A percentile compares a stretch with the other conserved stretches of the same genome.
phyloP scores from a whole-genome alignment of 257 asterid species.

The Ehretia macrophylla region DNA sequence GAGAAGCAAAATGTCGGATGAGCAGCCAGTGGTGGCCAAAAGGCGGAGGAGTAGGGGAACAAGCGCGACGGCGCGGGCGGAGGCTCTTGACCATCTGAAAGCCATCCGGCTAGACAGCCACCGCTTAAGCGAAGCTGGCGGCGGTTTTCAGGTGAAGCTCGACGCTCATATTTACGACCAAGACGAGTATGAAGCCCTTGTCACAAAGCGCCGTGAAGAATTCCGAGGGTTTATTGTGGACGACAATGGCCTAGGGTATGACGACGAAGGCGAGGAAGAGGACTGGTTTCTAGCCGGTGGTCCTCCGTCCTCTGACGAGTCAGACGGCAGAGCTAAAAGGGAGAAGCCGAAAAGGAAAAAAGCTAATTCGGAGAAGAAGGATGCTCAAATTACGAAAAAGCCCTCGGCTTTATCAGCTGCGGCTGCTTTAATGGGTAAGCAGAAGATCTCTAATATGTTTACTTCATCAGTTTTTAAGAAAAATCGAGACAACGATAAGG shows the following conservation, averaged over 20 bases:
- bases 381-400: conserved; percentile 41
- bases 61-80: conserved; percentile 46
- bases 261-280: conserved; percentile 94
- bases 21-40: conserved; percentile 47
- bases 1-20: conserved; percentile 58
- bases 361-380: conserved; percentile 57
- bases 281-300: conserved; percentile 78
- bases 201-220: conserved; percentile 82
- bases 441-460: conserved; percentile 70
- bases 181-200: conserved; percentile 73
- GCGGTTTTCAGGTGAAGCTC: conserved; percentile 61
- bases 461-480: conserved; percentile 81
- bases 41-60: conserved; percentile 61
- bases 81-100: conserved; percentile 69
- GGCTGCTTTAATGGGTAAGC: conserved; percentile 87
- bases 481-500: conserved; percentile 38
- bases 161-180: conserved; percentile 78
- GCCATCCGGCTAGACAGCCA: conserved; percentile 64
- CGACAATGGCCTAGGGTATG: conserved; percentile 85
- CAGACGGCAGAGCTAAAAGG: conserved; percentile 47
- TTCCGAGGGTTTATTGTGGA: conserved; percentile 71
- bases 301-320: conserved; percentile 57
- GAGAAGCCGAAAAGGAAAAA: conserved; percentile 61
- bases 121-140: conserved; percentile 45
- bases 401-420: conserved; percentile 68